These are phyloP conservation scores for Acorus calamus DNA, from an alignment of 106 monocot species.

Conservation along the genomic window DNA sequence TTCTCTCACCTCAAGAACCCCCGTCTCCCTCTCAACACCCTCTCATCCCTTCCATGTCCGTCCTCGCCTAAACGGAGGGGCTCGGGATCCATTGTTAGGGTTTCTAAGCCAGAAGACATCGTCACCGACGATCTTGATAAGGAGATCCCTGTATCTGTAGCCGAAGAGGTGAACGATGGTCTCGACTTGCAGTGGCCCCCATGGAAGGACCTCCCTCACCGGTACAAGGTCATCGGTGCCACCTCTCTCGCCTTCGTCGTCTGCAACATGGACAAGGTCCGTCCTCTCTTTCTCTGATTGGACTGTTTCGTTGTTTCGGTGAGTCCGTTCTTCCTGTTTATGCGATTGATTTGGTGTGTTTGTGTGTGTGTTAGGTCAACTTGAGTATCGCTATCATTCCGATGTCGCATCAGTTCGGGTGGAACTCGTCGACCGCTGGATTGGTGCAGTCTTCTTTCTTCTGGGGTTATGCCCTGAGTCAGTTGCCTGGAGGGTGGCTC, in stretches of 20 bases:
- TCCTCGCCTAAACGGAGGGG: too few relatives aligned
- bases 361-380: constrained; percentile 54
- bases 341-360: not conserved
- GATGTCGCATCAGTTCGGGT: constrained; percentile 97
- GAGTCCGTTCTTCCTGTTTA: not conserved
- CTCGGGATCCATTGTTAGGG: too few relatives aligned
- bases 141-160: too few relatives aligned
- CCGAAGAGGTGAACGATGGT: constrained; percentile 4
- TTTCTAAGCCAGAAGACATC: too few relatives aligned
- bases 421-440: constrained; percentile 91
- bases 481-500: constrained; percentile 96
- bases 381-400: constrained; percentile 95
- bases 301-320: not conserved
- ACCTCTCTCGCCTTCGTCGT: constrained; percentile 91
- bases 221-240: constrained; percentile 75
- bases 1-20: too few relatives aligned
- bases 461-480: constrained; percentile 96
- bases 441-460: constrained; percentile 96
- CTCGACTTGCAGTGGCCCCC: constrained; percentile 40
- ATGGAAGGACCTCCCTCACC: constrained; percentile 36
- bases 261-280: constrained; percentile 99
- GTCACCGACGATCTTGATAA: too few relatives aligned
- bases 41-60: too few relatives aligned
- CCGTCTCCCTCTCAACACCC: too few relatives aligned
- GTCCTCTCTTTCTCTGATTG: constrained; percentile 16